Conservation (phyloP, 768 basidiomycete species). For the Arthromyces matolae region DNA sequence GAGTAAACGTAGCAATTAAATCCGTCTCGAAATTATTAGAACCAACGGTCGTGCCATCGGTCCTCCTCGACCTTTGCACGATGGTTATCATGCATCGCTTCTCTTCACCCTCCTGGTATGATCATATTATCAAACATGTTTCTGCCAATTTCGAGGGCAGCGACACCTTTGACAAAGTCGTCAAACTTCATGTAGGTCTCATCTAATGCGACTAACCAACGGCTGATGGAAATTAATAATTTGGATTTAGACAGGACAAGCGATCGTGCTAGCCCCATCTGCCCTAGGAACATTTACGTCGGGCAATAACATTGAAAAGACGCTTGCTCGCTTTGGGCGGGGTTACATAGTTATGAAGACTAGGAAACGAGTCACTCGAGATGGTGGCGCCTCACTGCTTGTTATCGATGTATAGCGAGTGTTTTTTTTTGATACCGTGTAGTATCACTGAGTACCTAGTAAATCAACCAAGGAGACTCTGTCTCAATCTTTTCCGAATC, state of each 20-base stretch:
- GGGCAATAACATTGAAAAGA: constrained; percentile 7
- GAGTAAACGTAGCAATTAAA: no score
- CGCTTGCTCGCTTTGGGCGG: constrained; percentile 50
- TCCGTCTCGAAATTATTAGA: constrained; percentile 38
- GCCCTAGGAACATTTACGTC: constrained; percentile 44
- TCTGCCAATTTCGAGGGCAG: constrained; percentile 55
- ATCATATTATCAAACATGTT: constrained; percentile 63
- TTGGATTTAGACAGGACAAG: constrained; percentile 57
- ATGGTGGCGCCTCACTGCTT: constrained; percentile 63
- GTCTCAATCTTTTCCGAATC: constrained; percentile 18
- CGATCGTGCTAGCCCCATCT: constrained; percentile 65
- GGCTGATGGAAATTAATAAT: not conserved
- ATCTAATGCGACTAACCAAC: not conserved
- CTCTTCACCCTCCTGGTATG: constrained; percentile 75
- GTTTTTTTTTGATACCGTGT: not conserved
- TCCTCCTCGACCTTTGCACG: constrained; percentile 63
- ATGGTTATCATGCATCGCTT: constrained; percentile 68
- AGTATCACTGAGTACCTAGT: constrained; percentile 18
- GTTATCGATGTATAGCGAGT: constrained; percentile 28
- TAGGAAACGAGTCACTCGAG: constrained; percentile 54
- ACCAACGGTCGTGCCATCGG: constrained; percentile 68
- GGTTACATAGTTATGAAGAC: constrained; percentile 60
- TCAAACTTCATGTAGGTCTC: constrained; percentile 52
- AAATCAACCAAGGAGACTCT: constrained; percentile 29
- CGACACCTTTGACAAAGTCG: constrained; percentile 65